Conservation (phyloP, 2,329 filamentous ascomycete species). For the Botryotinia narcissicola region DNA sequence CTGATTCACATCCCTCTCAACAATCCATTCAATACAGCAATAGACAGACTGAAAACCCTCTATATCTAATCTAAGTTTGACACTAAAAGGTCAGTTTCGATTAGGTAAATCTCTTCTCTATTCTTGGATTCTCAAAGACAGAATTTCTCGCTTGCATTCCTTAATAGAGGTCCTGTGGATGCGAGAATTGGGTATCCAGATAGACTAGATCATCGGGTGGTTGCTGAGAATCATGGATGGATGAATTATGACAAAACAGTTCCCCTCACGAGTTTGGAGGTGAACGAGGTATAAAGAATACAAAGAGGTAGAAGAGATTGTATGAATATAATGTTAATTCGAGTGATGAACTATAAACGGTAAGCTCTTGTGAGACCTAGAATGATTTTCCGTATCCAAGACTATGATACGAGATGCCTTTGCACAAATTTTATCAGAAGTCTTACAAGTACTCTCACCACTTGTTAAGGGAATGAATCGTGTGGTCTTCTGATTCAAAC, state of each 20-base stretch:
- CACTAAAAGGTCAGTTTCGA: not conserved
- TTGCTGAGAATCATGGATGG: rapidly evolving
- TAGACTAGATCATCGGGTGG: rapidly evolving
- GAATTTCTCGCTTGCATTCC: not conserved
- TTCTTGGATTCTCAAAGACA: not conserved
- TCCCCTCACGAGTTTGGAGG: not conserved
- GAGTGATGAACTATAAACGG: not conserved
- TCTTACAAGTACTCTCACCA: rapidly evolving
- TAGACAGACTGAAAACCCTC: not conserved
- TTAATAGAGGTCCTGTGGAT: not conserved
- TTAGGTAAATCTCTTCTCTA: rapidly evolving
- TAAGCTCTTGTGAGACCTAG: not conserved
- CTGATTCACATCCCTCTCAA: too few relatives aligned
- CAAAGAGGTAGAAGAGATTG: not conserved
- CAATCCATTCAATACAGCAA: not conserved
- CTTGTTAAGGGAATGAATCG: not conserved
- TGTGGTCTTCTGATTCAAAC: not conserved
- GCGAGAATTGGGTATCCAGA: not conserved
- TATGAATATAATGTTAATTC: rapidly evolving
- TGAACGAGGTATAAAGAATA: not conserved
- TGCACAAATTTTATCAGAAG: rapidly evolving
- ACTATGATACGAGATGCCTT: not conserved
- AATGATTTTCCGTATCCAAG: not conserved
- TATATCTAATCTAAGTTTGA: not conserved
- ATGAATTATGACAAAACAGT: not conserved